Conservation (phyloP, 495 filamentous ascomycete species). For the Penicillium ochrochloron region DNA sequence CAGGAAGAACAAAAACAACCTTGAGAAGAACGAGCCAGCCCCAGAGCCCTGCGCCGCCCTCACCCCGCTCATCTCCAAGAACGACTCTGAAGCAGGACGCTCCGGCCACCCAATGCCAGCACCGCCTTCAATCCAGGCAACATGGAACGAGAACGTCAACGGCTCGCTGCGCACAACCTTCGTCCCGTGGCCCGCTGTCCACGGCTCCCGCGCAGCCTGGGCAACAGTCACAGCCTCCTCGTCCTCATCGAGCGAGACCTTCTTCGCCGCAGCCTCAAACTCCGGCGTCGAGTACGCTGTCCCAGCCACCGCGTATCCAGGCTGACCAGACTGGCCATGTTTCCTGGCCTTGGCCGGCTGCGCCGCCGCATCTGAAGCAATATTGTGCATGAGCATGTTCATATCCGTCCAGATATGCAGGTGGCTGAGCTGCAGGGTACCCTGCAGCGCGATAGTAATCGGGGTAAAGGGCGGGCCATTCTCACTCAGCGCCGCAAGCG, state of each 20-base stretch:
- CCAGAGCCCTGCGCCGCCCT: slow-evolving; percentile 16
- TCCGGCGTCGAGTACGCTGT: slow-evolving; percentile 85
- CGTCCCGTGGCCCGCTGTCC: slow-evolving; percentile 52
- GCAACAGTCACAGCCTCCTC: slow-evolving; percentile 41
- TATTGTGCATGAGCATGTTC: slow-evolving; percentile 84
- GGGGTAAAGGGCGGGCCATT: slow-evolving; percentile 59
- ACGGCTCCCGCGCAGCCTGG: slow-evolving; percentile 48
- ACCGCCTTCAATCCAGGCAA: slow-evolving; percentile 85
- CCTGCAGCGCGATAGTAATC: slow-evolving; percentile 82
- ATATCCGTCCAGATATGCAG: slow-evolving; percentile 88
- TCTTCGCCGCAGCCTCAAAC: slow-evolving; percentile 50
- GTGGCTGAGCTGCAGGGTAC: slow-evolving; percentile 85
- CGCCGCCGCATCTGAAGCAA: slow-evolving; percentile 41
- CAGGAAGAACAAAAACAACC: slow-evolving; percentile 47
- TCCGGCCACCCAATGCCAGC: slow-evolving; percentile 49
- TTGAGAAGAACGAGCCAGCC: slow-evolving; percentile 38
- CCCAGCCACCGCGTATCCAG: slow-evolving; percentile 75
- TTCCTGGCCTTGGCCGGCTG: slow-evolving; percentile 27
- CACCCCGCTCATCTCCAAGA: slow-evolving; percentile 41
- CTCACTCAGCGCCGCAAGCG: slow-evolving; percentile 41
- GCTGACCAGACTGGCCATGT: slow-evolving; percentile 43
- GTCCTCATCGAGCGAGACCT: slow-evolving; percentile 40
- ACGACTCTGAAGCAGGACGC: slow-evolving; percentile 37
- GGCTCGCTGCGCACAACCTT: slow-evolving; percentile 87
- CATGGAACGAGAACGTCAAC: slow-evolving; percentile 76